Percentiles rank a stretch among this genome's conserved stretches.
Evolutionary conservation across 2,329 filamentous ascomycete species (phyloP).

Genomic region (Epichloe gansuensis): DNA sequence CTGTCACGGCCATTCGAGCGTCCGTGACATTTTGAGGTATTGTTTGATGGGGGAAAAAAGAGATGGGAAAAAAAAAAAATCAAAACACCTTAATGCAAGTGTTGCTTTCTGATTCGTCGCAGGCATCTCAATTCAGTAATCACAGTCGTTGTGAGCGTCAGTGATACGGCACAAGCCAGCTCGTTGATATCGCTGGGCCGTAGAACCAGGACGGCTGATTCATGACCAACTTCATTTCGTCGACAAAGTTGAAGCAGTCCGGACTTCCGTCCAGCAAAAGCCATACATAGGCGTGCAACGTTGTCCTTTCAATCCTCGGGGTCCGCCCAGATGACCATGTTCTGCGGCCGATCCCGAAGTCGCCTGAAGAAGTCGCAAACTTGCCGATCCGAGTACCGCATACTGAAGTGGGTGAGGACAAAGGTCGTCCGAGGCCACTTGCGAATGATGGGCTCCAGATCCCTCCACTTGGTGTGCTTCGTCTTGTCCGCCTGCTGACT

Average conservation of each 20-base stretch:
- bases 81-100: no score
- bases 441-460: slow-evolving; percentile 31
- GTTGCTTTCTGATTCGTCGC: no score
- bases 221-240: no score
- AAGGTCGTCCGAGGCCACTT: slow-evolving; percentile 30
- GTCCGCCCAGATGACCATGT: slow-evolving; percentile 36
- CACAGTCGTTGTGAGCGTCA: no score
- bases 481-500: slow-evolving; percentile 30
- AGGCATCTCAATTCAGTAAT: no score
- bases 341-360: slow-evolving; percentile 25
- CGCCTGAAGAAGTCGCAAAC: slow-evolving; percentile 28
- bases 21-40: neutral
- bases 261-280: no score
- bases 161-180: no score
- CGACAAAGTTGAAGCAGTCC: no score
- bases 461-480: slow-evolving; percentile 34
- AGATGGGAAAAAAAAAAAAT: no score
- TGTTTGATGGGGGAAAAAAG: no score
- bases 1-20: neutral
- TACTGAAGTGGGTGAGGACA: slow-evolving; percentile 34
- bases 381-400: slow-evolving; percentile 29
- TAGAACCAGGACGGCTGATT: no score
- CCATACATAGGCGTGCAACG: neutral
- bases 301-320: slow-evolving; percentile 14
- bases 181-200: no score